phyloP scores from a whole-genome alignment of 805 yeast species.

The Candida boidinii region DNA sequence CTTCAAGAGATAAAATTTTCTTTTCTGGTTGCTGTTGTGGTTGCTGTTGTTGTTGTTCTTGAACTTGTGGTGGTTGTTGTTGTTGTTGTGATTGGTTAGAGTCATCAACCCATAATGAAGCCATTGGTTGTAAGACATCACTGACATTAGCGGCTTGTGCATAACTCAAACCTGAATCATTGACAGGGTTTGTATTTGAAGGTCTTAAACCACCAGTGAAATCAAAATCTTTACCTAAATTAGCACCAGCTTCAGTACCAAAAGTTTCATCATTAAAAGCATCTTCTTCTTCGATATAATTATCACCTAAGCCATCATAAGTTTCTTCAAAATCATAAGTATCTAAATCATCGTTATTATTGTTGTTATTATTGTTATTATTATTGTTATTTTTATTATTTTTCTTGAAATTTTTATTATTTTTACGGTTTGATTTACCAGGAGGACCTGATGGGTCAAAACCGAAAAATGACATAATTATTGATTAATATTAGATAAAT shows the following conservation, averaged over 20 bases:
- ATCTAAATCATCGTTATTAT: constrained; percentile 18
- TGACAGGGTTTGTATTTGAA: constrained; percentile 1
- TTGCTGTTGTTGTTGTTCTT: background rate
- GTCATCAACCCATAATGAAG: constrained; percentile 54
- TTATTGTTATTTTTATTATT: no score
- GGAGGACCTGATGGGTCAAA: constrained; percentile 41
- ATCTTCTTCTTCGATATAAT: constrained; percentile 74
- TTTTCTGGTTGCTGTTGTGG: constrained; percentile 21
- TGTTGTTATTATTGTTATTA: constrained; percentile 8
- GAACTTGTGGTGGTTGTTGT: constrained; percentile 10
- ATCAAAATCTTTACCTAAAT: constrained; percentile 55
- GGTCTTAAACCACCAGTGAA: constrained; percentile 36
- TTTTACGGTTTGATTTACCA: constrained; percentile 18
- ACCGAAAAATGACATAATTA: constrained; percentile 62
- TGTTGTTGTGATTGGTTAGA: constrained; percentile 13
- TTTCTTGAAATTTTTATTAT: no score
- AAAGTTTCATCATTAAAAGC: constrained; percentile 77
- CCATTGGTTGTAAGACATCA: constrained; percentile 56
- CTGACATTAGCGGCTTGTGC: constrained; percentile 35
- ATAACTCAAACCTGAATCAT: constrained; percentile 25
- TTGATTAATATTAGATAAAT: no score
- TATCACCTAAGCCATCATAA: constrained; percentile 73
- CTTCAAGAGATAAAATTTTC: constrained; percentile 65
- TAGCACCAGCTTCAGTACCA: constrained; percentile 39
- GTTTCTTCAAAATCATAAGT: constrained; percentile 76